Evolutionary conservation across 331 rosid genomes (phyloP), one percentile per base, ranked within the genome.

Genomic region (Pyracantha coccinea): DNA sequence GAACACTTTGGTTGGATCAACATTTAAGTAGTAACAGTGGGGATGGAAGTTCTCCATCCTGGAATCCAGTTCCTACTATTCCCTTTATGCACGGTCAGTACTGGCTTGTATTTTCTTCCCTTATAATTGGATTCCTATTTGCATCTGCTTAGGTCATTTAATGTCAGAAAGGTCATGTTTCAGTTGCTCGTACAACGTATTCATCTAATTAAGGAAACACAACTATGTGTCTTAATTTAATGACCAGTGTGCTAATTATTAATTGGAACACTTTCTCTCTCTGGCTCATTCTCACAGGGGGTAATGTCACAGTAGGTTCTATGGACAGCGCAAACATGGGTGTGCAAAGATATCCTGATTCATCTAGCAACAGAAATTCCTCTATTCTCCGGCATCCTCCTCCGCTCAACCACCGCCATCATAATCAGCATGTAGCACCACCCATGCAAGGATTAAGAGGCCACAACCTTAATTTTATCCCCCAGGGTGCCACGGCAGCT

Each of bases 1-100:
- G 88, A 25, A 82, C 85, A 69, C 89, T 87, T n/a, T 91, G 97
- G 98, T 81, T 91, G 77, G 97, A 89, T 62, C 98, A 82, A 69
- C 93, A 88, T 50, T 75, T 90, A 76, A 86, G 60, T 67, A 72
- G 81, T 77, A 84, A 74, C 75, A 82, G 78, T 73, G 83, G 78
- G 21, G 92, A 89, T 80, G 90, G 88, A 60, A 83, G 85, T 52
- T 67, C 88, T 77, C 69, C 88, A 65, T 82, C 92, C 66, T 94
- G 97, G 97, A 91, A 83, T 79, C 97, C 66, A 21, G 80, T 82
- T 68, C 85, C 85, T 67, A 75, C 86, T 62, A 57, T 86, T 71
- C 95, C 93, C 81, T 88, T 79, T 77, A 76, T 90, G 75, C 96
- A 86, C 25, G 96, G 97, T 89, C 79, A 44, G 54, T 19, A n/a